Conservation (phyloP, 2,329 filamentous ascomycete species). For the Fusarium palustre region DNA sequence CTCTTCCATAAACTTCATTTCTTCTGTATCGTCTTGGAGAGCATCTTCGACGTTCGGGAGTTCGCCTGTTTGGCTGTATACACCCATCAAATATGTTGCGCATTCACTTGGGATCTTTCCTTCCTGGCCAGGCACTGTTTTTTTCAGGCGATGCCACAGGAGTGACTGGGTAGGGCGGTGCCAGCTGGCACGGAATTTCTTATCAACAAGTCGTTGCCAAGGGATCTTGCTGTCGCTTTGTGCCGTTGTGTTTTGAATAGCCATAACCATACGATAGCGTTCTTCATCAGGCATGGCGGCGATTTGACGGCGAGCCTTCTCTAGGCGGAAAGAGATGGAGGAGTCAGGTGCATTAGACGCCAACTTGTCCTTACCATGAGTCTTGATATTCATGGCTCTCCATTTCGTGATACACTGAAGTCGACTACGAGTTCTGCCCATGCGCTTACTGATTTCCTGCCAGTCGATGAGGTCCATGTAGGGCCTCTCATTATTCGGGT, state of each 20-base stretch:
- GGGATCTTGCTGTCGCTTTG: slow-evolving; percentile 60
- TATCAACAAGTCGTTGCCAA: slow-evolving; percentile 60
- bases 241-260: slow-evolving; percentile 57
- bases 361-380: slow-evolving; percentile 50
- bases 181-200: slow-evolving; percentile 55
- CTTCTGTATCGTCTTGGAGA: slow-evolving; percentile 50
- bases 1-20: slow-evolving; percentile 47
- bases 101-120: slow-evolving; percentile 51
- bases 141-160: slow-evolving; percentile 55
- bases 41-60: slow-evolving; percentile 51
- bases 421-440: slow-evolving; percentile 71
- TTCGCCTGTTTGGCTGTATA: slow-evolving; percentile 51
- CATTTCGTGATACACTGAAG: slow-evolving; percentile 78
- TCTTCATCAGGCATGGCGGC: slow-evolving; percentile 58
- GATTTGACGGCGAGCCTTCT: slow-evolving; percentile 58
- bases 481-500: slow-evolving; percentile 54
- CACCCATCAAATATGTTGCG: slow-evolving; percentile 52
- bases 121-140: slow-evolving; percentile 50
- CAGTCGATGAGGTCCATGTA: slow-evolving; percentile 72
- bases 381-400: slow-evolving; percentile 59
- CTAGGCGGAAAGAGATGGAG: slow-evolving; percentile 56
- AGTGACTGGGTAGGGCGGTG: slow-evolving; percentile 53
- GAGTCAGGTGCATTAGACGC: slow-evolving; percentile 50
- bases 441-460: slow-evolving; percentile 70
- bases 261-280: slow-evolving; percentile 58